These are phyloP conservation scores for Phytopythium kandeliae DNA, from an alignment of 352 stramenopile genomes.

Conservation along the genomic window DNA sequence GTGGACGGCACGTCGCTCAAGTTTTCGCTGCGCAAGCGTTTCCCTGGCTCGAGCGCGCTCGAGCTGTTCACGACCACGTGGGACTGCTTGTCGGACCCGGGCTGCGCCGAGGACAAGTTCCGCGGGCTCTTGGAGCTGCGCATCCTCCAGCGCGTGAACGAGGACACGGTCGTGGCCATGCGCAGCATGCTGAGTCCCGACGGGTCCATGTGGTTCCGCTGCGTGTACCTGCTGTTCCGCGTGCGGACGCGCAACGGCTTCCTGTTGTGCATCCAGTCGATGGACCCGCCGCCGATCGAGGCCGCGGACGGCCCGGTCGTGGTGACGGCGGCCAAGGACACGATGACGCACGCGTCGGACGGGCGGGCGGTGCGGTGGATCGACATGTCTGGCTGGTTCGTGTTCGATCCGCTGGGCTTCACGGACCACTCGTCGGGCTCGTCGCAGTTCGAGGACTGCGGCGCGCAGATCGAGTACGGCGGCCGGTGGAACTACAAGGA, in stretches of 20 bases:
- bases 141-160: constrained; percentile 64
- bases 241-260: constrained; percentile 60
- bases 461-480: constrained; percentile 59
- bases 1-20: constrained; percentile 46
- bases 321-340: constrained; percentile 8
- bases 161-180: constrained; percentile 65
- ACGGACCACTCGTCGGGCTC: constrained; percentile 12
- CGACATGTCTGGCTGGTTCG: constrained; percentile 62
- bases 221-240: constrained; percentile 67
- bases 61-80: constrained; percentile 56
- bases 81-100: constrained; percentile 64
- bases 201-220: constrained; percentile 43
- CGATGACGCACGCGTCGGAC: constrained; percentile 10
- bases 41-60: constrained; percentile 26
- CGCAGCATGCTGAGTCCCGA: constrained; percentile 43
- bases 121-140: constrained; percentile 48
- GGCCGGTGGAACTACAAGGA: constrained; percentile 60
- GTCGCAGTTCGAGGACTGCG: constrained; percentile 25
- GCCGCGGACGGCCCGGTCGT: constrained; percentile 1
- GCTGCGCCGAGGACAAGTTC: constrained; percentile 54
- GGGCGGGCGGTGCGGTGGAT: constrained; percentile 57
- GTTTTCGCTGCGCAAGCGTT: constrained; percentile 64
- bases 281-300: constrained; percentile 28
- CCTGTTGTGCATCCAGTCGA: constrained; percentile 54
- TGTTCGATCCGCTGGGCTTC: constrained; percentile 48